Evolutionary conservation across 768 basidiomycete genomes (phyloP), one percentile per base, ranked within the genome.

Genomic region (Leccinum incarnatum): DNA sequence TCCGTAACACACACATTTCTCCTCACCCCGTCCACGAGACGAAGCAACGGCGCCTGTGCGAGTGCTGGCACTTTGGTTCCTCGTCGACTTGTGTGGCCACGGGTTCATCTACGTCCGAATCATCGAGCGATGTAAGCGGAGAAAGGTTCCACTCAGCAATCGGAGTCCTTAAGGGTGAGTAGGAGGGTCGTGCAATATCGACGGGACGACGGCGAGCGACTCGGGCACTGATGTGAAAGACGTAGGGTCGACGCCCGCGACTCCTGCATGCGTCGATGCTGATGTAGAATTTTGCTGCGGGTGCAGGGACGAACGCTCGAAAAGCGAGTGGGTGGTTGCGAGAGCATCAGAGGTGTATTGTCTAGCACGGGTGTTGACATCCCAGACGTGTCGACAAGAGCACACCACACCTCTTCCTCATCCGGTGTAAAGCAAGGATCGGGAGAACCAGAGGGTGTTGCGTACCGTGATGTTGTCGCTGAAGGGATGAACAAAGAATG

Each of bases 341-440:
- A 64, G 9, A 51, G 21, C 15, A 54, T 27, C 34, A 58, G 29
- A 19, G 59, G 21, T 0, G 34, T 4, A 6, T 55, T 19, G 17
- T 32, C 53, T 11, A 32, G 49, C 9, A 21, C 7, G 2, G 63
- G 62, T 17, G 66, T 63, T 23, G 61, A 62, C n/a, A 53, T 37
- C 12, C 54, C 53, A 14, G 70, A 66, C 4, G n/a, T 25, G 4
- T n/a, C 51, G 4, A 68, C 23, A 17, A 72, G 69, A 17, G 63
- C 42, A 37, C n/a, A 54, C 64, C 54, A 59, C 9, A 69, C 64
- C 21, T 67, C 70, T 9, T 62, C 60, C 40, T 72, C 67, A 11
- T 69, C 70, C 48, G 54, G 60, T n/a, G 46, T 23, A 1, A 29
- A 60, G 17, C 14, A 17, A 5, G 34, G 17, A 5, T 51, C 37